Evolutionary conservation across 371 early-diverging fungal species (phyloP).

Genomic region (Mortierella polycephala): DNA sequence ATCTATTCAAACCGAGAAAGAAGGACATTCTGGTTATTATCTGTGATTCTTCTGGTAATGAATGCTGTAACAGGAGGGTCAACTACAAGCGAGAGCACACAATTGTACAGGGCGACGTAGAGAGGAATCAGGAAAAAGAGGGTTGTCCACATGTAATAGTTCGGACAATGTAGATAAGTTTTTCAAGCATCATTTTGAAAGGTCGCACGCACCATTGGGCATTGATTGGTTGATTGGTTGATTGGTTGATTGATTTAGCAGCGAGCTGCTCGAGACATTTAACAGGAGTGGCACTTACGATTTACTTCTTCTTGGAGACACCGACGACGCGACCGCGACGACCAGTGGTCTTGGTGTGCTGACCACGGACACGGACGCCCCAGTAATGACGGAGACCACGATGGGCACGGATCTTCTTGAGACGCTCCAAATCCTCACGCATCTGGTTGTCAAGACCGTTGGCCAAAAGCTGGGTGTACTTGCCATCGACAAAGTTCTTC

Average conservation of each 20-base stretch:
- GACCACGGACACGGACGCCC: constrained; percentile 95
- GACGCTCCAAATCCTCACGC: constrained; percentile 96
- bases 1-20: constrained; percentile 4
- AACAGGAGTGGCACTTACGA: constrained; percentile 28
- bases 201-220: neutral
- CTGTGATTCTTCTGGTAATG: no score
- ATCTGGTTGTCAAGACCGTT: constrained; percentile 95
- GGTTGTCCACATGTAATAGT: constrained; percentile 40
- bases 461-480: constrained; percentile 93
- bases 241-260: neutral
- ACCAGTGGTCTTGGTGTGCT: constrained; percentile 98
- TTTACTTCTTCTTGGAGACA: constrained; percentile 97
- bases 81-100: no score
- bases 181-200: constrained; percentile 51
- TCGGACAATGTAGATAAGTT: constrained; percentile 64
- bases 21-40: neutral
- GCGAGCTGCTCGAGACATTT: neutral
- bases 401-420: constrained; percentile 97
- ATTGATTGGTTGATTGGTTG: neutral
- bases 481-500: constrained; percentile 96
- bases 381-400: constrained; percentile 97
- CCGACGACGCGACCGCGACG: constrained; percentile 97
- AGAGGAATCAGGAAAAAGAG: neutral
- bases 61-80: no score
- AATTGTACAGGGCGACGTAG: no score